phyloP scores from a whole-genome alignment of 495 filamentous ascomycete genomes.

The Penicillium canariense region DNA sequence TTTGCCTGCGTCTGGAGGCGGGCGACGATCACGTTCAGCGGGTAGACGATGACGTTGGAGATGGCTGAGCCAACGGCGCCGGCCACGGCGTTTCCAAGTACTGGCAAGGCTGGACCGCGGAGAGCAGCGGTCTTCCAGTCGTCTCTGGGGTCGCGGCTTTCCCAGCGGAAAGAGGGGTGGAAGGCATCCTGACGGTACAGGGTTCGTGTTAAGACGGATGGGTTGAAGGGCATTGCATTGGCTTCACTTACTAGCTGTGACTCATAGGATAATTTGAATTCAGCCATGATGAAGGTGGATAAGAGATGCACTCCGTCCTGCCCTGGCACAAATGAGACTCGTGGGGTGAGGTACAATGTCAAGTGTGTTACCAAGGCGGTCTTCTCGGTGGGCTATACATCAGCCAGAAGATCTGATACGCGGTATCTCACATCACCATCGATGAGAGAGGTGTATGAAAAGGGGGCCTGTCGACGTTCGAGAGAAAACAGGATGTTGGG shows the following conservation, averaged over 20 bases:
- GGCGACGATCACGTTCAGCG: conserved; percentile 81
- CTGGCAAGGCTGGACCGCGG: conserved; percentile 62
- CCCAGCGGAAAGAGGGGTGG: conserved; percentile 49
- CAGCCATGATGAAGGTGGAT: conserved; percentile 26
- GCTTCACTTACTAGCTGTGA: conserved; percentile 30
- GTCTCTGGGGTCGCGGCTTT: conserved; percentile 31
- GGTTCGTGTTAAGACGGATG: conserved; percentile 5
- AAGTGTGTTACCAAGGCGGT: not conserved
- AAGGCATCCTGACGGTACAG: conserved; percentile 44
- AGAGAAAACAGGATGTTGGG: conserved; percentile 1
- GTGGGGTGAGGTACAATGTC: not conserved
- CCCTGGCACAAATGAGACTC: not conserved
- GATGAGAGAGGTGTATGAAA: not conserved
- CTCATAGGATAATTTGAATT: conserved; percentile 35
- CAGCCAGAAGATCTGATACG: not conserved
- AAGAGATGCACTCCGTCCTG: not conserved
- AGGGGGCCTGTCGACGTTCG: not conserved
- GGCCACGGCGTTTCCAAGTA: conserved; percentile 82
- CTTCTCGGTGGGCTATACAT: not conserved
- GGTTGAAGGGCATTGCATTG: not conserved
- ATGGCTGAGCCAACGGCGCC: conserved; percentile 77
- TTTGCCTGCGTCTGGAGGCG: conserved; percentile 79
- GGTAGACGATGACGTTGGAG: conserved; percentile 77
- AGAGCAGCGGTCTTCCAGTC: conserved; percentile 39
- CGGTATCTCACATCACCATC: not conserved